phyloP scores from a whole-genome alignment of 2,329 filamentous ascomycete species.

The Calonectria henricotiae region DNA sequence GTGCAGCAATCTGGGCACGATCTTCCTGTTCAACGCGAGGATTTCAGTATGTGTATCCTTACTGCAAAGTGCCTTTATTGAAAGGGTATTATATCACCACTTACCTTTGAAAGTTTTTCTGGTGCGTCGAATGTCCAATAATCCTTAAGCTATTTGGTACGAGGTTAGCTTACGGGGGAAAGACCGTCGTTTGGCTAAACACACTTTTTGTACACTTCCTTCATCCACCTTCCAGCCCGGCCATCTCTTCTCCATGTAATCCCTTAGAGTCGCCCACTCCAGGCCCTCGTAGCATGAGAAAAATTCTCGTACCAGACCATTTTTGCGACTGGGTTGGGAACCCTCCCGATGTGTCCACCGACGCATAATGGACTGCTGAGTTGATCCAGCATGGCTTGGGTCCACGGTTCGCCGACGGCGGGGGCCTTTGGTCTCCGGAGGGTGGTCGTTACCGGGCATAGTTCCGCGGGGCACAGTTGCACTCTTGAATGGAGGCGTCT shows the following conservation, averaged over 20 bases:
- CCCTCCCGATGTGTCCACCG: background rate
- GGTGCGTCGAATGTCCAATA: constrained; percentile 1
- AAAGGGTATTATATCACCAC: background rate
- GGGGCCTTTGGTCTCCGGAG: background rate
- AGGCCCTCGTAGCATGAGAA: background rate
- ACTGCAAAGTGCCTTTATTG: background rate
- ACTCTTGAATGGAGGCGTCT: background rate
- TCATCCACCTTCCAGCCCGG: background rate
- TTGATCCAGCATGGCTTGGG: too few species aligned
- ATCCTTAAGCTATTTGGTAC: background rate
- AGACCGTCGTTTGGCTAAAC: background rate
- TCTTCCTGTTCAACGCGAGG: background rate
- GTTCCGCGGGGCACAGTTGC: background rate
- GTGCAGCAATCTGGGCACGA: background rate
- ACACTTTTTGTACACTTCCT: background rate
- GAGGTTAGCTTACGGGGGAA: background rate
- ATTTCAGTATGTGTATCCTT: background rate
- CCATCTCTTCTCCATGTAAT: constrained; percentile 10
- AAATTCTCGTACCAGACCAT: background rate
- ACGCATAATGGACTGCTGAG: background rate
- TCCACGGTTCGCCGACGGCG: background rate
- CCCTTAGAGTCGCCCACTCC: background rate
- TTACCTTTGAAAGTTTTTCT: background rate
- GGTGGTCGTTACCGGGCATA: background rate
- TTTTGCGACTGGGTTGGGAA: background rate